Evolutionary conservation across 2,329 filamentous ascomycete species (phyloP).

Genomic region (Coniochaeta pulveracea): DNA sequence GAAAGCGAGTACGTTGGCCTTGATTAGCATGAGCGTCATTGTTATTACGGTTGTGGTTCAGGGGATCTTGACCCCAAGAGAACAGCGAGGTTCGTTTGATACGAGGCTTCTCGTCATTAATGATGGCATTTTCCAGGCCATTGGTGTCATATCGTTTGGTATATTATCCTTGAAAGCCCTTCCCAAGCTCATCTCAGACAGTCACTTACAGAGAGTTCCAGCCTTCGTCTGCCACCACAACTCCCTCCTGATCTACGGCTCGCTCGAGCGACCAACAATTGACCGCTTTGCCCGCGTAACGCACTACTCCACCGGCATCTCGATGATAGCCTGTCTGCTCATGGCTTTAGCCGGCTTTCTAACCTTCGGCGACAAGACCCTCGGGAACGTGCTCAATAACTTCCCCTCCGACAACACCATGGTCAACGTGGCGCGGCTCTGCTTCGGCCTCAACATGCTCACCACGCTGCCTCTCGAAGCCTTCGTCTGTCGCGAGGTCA

Average conservation of each 20-base stretch:
- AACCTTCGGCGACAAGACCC: slow-evolving; percentile 81
- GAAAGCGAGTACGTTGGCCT: slow-evolving; percentile 86
- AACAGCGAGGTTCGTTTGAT: slow-evolving; percentile 60
- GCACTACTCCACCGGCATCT: slow-evolving; percentile 83
- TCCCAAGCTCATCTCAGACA: background rate
- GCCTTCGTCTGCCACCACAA: slow-evolving; percentile 79
- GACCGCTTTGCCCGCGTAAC: slow-evolving; percentile 91
- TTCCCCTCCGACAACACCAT: slow-evolving; percentile 83
- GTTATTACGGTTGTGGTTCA: slow-evolving; percentile 80
- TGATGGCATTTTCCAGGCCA: slow-evolving; percentile 82
- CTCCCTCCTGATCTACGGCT: slow-evolving; percentile 93
- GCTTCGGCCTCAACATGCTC: slow-evolving; percentile 97
- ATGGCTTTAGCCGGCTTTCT: slow-evolving; percentile 88
- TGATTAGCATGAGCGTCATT: slow-evolving; percentile 89
- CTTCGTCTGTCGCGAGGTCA: slow-evolving; percentile 94
- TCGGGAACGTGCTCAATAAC: slow-evolving; percentile 97
- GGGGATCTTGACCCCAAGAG: slow-evolving; percentile 60
- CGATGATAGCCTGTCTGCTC: slow-evolving; percentile 79
- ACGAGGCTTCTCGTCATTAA: slow-evolving; percentile 68
- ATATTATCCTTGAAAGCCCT: slow-evolving; percentile 20
- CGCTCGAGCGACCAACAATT: slow-evolving; percentile 83
- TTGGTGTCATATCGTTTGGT: slow-evolving; percentile 98
- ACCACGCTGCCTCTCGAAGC: slow-evolving; percentile 93
- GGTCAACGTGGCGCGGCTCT: slow-evolving; percentile 89
- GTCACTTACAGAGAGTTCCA: slow-evolving; percentile 16